phyloP scores from a whole-genome alignment of 768 basidiomycete genomes.

The Termitomyces sp. region DNA sequence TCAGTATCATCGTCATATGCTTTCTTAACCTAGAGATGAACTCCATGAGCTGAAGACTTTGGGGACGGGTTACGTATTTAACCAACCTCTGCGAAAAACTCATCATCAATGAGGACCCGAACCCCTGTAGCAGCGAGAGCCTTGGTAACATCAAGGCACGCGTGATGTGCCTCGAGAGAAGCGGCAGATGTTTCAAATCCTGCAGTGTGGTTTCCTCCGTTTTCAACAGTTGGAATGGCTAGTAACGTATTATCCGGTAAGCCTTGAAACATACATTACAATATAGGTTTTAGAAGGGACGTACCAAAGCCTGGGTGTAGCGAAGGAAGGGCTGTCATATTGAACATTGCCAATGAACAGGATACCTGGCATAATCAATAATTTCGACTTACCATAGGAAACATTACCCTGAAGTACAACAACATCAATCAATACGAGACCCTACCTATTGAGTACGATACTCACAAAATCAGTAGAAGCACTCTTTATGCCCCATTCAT shows the following conservation, averaged over 20 bases:
- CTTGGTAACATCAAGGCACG: constrained; percentile 64
- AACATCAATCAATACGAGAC: neutral
- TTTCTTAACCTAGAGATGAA: constrained; percentile 2
- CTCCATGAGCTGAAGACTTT: neutral
- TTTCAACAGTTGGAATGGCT: constrained; percentile 73
- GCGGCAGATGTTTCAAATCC: constrained; percentile 62
- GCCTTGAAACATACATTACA: neutral
- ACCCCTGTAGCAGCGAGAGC: constrained; percentile 70
- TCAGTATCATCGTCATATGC: constrained; percentile 2
- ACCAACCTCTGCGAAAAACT: constrained; percentile 39
- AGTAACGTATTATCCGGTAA: neutral
- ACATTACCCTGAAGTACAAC: constrained; percentile 64
- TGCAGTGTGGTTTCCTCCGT: constrained; percentile 77
- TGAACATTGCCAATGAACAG: neutral
- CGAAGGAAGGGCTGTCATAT: constrained; percentile 48
- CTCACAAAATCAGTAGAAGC: constrained; percentile 85
- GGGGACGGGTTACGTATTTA: neutral
- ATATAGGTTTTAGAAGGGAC: constrained; percentile 6
- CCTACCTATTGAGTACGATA: neutral
- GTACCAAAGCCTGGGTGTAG: constrained; percentile 75
- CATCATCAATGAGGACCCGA: constrained; percentile 63
- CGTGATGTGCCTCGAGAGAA: constrained; percentile 58
- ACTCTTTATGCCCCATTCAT: constrained; percentile 61
- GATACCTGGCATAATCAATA: neutral
- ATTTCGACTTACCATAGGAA: constrained; percentile 54